Base-by-base conservation (phyloP, 2,329 filamentous ascomycete genomes). In the Juglanconis sp. region DNA sequence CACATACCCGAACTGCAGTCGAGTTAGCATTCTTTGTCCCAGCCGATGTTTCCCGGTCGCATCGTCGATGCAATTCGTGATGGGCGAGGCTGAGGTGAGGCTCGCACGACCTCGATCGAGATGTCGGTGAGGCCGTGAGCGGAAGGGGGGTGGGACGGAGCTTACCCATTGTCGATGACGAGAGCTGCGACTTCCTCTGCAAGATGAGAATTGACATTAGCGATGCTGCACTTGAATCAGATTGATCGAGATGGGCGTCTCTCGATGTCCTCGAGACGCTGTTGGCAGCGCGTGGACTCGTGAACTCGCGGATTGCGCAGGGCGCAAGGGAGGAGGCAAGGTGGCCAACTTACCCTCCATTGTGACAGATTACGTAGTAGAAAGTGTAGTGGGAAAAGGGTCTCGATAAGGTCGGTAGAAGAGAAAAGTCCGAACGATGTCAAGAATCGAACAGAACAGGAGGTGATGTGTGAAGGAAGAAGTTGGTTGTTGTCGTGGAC, bases 81-180 rank as follows among this genome's bases (percentile, higher is more conserved):
- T 48, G 54, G 30, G 13, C 38, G 57, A 51, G 50, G 60, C 53
- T 51, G 38, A 24, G 46, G 13, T 34, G 9, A 40, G 46, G 42
- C 55, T 57, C 56, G 56, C 49, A 57, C 32, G 47, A 34, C 51
- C 51, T 55, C 62, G 11, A 53, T 44, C 48, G 53, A 64, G 58
- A 53, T 61, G 75, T 73, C 73, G 75, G 75, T 76, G 74, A 77
- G 67, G 64, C 59, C 38, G 42, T 24, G 35, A 53, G 61, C 60
- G 38, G 31, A 54, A 56, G 56, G 61, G 65, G 63, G 65, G 67
- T 63, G 30, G n/a, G 11, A 34, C 1, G 35, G 54, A 81, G 84
- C 93, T 91, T 94, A 99, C 95, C 95, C 95, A 98, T 99, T 99
- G 93, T 99, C 95, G 85, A 99, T 98, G 83, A 99, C 95, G 91